Percentiles rank a stretch among this genome's conserved stretches.
These are phyloP conservation scores for Nakaseomyces kungkrabaensis DNA, from an alignment of 1,139 yeast genomes.

Conservation along the genomic window DNA sequence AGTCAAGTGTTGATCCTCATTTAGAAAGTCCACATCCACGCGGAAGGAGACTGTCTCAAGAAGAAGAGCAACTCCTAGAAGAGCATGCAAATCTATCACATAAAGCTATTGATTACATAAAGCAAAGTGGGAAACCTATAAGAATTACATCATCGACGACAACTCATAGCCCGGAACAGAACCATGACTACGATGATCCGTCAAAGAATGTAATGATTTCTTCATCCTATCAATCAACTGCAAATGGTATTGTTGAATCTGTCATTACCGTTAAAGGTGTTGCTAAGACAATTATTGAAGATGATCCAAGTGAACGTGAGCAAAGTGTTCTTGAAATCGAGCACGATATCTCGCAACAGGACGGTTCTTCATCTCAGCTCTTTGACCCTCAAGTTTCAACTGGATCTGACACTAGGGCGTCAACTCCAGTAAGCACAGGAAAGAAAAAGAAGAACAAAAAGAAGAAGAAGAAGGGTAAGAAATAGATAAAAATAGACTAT, in stretches of 20 bases:
- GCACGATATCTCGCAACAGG: slow-evolving; percentile 1
- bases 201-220: slow-evolving; percentile 12
- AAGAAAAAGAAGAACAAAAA: slow-evolving; percentile 1
- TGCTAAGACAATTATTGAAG: slow-evolving; percentile 73
- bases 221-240: slow-evolving; percentile 20
- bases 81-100: slow-evolving; percentile 13
- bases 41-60: not conserved
- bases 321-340: not conserved
- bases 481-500: not conserved
- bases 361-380: not conserved
- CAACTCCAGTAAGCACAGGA: not conserved
- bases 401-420: slow-evolving; percentile 1
- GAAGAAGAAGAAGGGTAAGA: slow-evolving; percentile 3
- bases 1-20: not conserved
- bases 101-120: slow-evolving; percentile 12
- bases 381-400: not conserved
- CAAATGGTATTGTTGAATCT: slow-evolving; percentile 62
- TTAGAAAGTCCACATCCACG: not conserved
- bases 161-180: slow-evolving; percentile 1
- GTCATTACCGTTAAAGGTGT: slow-evolving; percentile 81
- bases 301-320: slow-evolving; percentile 10
- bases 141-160: slow-evolving; percentile 11
- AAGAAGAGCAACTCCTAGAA: slow-evolving; percentile 7
- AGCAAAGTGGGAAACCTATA: slow-evolving; percentile 12
- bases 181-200: not conserved